Conservation (phyloP, 108 stramenopile genomes). For the Nannochloropsis oceanica region DNA sequence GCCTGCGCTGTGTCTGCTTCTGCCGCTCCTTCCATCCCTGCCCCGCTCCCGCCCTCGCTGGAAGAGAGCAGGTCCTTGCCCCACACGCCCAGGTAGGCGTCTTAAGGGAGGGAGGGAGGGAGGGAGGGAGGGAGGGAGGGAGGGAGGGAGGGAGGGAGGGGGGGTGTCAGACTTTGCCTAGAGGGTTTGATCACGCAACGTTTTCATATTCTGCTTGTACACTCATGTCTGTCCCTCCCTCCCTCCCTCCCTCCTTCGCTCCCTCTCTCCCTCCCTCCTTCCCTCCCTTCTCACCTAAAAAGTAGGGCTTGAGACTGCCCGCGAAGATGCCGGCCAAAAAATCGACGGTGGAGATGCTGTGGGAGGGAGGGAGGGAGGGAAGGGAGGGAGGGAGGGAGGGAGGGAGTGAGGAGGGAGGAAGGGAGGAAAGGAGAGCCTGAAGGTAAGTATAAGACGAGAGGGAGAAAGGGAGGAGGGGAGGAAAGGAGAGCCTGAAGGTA, state of each 20-base stretch:
- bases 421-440: neutral
- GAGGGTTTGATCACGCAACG: neutral
- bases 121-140: neutral
- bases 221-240: too few species aligned
- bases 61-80: constrained; percentile 15
- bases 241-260: too few species aligned
- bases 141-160: neutral
- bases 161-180: neutral
- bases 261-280: neutral
- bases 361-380: neutral
- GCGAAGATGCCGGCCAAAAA: constrained; percentile 75
- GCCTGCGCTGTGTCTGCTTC: neutral
- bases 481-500: neutral
- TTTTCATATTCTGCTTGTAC: neutral
- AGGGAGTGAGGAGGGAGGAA: neutral
- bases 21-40: neutral
- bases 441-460: neutral
- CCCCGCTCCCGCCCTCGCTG: neutral
- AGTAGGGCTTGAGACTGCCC: constrained; percentile 75
- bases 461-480: neutral
- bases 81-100: constrained; percentile 52
- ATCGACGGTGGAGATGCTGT: constrained; percentile 56
- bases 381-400: neutral
- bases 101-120: neutral
- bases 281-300: constrained; percentile 44